Conservation (phyloP, 1,139 yeast genomes). For the Meyerozyma athensensis region DNA sequence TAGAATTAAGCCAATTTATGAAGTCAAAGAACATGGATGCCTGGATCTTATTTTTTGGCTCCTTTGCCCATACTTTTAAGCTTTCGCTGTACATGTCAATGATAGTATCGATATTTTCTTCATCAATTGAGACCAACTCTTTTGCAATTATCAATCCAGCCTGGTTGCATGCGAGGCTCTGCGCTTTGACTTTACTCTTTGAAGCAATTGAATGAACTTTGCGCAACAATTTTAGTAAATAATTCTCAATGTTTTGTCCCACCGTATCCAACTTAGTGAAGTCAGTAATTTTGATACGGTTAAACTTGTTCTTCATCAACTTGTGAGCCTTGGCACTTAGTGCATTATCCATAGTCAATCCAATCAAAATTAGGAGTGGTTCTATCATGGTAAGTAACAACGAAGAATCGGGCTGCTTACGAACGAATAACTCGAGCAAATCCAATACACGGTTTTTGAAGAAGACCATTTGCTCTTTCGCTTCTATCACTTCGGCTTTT, state of each 20-base stretch:
- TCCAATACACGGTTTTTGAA: slow-evolving; percentile 80
- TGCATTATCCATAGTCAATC: slow-evolving; percentile 62
- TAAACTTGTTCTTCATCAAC: slow-evolving; percentile 58
- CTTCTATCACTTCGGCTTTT: slow-evolving; percentile 66
- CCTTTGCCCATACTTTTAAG: slow-evolving; percentile 57
- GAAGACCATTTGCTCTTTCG: slow-evolving; percentile 72
- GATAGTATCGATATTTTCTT: slow-evolving; percentile 28
- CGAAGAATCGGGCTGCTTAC: slow-evolving; percentile 40
- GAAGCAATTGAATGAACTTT: slow-evolving; percentile 38
- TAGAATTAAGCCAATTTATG: slow-evolving; percentile 70
- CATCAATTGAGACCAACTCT: slow-evolving; percentile 31
- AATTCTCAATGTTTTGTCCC: slow-evolving; percentile 13
- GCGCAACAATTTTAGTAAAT: slow-evolving; percentile 22
- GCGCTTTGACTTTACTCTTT: slow-evolving; percentile 42
- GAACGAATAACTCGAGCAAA: slow-evolving; percentile 59
- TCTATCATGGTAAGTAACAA: slow-evolving; percentile 43
- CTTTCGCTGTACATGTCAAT: slow-evolving; percentile 54
- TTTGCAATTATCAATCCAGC: slow-evolving; percentile 61
- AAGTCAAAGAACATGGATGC: slow-evolving; percentile 71
- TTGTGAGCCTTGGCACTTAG: slow-evolving; percentile 75
- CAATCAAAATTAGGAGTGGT: slow-evolving; percentile 59
- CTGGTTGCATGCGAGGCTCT: slow-evolving; percentile 55
- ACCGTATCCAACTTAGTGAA: slow-evolving; percentile 17
- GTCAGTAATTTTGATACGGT: slow-evolving; percentile 42
- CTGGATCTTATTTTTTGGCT: slow-evolving; percentile 45